Percentiles rank a stretch among this genome's conserved stretches.
phyloP scores from a whole-genome alignment of 495 filamentous ascomycete genomes.

The Recurvomyces mirabilis region DNA sequence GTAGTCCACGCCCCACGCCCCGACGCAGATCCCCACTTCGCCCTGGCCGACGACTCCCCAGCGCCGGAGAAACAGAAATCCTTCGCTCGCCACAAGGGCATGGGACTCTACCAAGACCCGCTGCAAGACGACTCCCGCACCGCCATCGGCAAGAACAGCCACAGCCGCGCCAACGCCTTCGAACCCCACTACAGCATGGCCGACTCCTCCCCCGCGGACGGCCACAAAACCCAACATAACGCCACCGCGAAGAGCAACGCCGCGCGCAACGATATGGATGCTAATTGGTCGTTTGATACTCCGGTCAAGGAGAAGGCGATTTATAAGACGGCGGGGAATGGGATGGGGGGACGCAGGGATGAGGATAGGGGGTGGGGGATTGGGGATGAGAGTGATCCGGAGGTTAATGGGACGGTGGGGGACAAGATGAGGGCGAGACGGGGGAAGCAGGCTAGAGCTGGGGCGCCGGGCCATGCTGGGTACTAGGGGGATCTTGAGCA shows the following conservation, averaged over 20 bases:
- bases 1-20: constrained; percentile 56
- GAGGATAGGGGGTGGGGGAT: constrained; percentile 48
- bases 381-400: constrained; percentile 37
- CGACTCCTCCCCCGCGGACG: constrained; percentile 45
- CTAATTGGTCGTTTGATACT: constrained; percentile 10
- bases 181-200: constrained; percentile 58
- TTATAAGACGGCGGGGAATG: constrained; percentile 48
- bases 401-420: background rate
- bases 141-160: constrained; percentile 56
- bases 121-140: constrained; percentile 44
- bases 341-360: constrained; percentile 62
- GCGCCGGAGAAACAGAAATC: constrained; percentile 24
- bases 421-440: background rate
- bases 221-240: constrained; percentile 8
- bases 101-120: constrained; percentile 68
- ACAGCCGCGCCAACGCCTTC: constrained; percentile 60
- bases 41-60: constrained; percentile 49
- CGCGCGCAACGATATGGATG: constrained; percentile 14
- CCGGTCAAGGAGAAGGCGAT: constrained; percentile 11
- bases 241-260: constrained; percentile 9
- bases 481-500: background rate
- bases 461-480: no score
- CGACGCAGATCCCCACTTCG: constrained; percentile 71
- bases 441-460: background rate
- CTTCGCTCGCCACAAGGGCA: constrained; percentile 43